Evolutionary conservation across 441 rosid genomes (phyloP), one percentile per base, ranked within the genome.

Genomic region (Kokia cookei): DNA sequence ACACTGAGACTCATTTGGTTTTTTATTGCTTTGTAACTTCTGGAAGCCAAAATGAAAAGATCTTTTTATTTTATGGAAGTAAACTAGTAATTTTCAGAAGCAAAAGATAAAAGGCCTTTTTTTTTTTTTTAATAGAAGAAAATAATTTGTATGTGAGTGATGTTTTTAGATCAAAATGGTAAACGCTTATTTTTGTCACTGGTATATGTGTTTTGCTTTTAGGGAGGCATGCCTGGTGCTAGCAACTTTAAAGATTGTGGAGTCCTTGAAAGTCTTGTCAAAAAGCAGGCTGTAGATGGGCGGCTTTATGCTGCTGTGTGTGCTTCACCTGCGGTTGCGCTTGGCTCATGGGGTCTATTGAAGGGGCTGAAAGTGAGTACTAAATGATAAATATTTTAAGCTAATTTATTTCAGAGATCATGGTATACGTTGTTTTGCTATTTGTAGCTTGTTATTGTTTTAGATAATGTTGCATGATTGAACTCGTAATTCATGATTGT

Each of bases 151-250:
- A 43, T 11, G 48, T 3, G 1, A 8, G 5, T 55, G 27, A 9
- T 3, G 53, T 14, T 48, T 51, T 51, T 51, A 51, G 9, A 51
- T 1, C 22, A 51, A 51, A 50, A 51, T 51, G 17, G n/a, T 3
- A 12, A 15, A 48, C 9, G 1, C 2, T 61, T 9, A 62, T 15
- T 37, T 40, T 40, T 64, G 10, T 19, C 5, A 12, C 22, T 51
- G 62, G 7, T 35, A n/a, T 53, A 35, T 62, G 3, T 15, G 2
- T 15, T 26, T 47, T 7, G 43, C 3, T 43, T 8, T 10, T 10
- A 94, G 98, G 99, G 98, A 79, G 99, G 99, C 66, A 85, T 91
- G 84, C 98, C 97, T 0, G 97, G 99, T 13, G 97, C 93, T 35
- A 72, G 89, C 35, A 89, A 86, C 72, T 90, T 94, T 48, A 89